A percentile compares a stretch with the other conserved stretches of the same genome.
Evolutionary conservation across 306 rosid genomes (phyloP).

Genomic region (Morella rubra): DNA sequence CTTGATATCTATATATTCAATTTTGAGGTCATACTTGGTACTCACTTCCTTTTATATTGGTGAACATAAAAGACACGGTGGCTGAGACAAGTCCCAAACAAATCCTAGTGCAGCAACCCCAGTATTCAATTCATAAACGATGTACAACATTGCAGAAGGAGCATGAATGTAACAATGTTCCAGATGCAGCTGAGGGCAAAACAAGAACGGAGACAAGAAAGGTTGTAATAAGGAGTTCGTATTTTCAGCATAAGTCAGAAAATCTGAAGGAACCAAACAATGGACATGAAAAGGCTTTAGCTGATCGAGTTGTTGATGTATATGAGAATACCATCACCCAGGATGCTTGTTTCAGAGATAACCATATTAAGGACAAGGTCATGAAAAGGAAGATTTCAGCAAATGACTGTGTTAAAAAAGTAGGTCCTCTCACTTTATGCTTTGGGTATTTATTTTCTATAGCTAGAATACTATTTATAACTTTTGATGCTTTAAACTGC

Average conservation of each 20-base stretch:
- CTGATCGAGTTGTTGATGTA: slow-evolving; percentile 27
- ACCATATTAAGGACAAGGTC: slow-evolving; percentile 33
- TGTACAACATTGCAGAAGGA: slow-evolving; percentile 60
- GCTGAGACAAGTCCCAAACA: slow-evolving; percentile 42
- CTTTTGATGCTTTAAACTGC: slow-evolving; percentile 25
- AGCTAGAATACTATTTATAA: slow-evolving; percentile 20
- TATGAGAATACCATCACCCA: slow-evolving; percentile 31
- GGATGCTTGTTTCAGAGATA: slow-evolving; percentile 31
- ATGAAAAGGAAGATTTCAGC: slow-evolving; percentile 63
- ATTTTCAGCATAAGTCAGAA: slow-evolving; percentile 57
- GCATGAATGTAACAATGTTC: slow-evolving; percentile 33
- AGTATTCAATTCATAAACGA: slow-evolving; percentile 70
- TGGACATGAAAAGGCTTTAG: slow-evolving; percentile 35
- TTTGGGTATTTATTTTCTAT: slow-evolving; percentile 14
- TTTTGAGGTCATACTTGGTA: slow-evolving; percentile 20
- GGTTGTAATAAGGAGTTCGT: slow-evolving; percentile 66
- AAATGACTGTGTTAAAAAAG: slow-evolving; percentile 43
- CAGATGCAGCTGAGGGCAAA: slow-evolving; percentile 44
- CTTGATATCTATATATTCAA: slow-evolving; percentile 7
- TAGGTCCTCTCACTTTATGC: slow-evolving; percentile 36
- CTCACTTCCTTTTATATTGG: slow-evolving; percentile 37
- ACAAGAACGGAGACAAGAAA: slow-evolving; percentile 50
- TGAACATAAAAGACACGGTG: slow-evolving; percentile 34
- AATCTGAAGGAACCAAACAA: slow-evolving; percentile 35
- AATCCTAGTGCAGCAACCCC: slow-evolving; percentile 51